Conservation (phyloP, 148 eudicot genomes). For the Cornus kousa region DNA sequence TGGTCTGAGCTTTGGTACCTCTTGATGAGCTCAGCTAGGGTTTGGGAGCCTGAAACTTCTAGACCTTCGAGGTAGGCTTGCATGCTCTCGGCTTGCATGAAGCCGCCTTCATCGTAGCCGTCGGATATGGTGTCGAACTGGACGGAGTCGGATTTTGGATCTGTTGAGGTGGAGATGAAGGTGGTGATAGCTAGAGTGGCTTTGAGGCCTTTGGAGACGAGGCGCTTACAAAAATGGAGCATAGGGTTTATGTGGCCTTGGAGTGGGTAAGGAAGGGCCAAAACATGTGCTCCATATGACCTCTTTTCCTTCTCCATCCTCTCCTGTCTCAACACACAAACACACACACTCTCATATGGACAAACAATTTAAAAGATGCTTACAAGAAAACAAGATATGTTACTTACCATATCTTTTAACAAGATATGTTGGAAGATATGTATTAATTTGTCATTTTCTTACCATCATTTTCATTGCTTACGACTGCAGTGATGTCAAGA, state of each 20-base stretch:
- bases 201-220: conserved; percentile 40
- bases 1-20: conserved; percentile 7
- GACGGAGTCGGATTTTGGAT: conserved; percentile 23
- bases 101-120: conserved; percentile 44
- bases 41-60: conserved; percentile 22
- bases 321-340: neutral
- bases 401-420: no score
- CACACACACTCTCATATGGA: neutral
- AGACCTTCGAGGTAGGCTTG: conserved; percentile 26
- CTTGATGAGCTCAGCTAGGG: conserved; percentile 31
- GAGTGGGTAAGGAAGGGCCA: conserved; percentile 38
- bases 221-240: conserved; percentile 47
- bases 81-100: conserved; percentile 16
- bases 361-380: neutral
- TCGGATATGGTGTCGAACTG: conserved; percentile 44
- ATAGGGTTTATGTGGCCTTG: conserved; percentile 61
- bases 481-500: neutral
- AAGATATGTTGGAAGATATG: neutral
- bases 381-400: no score
- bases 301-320: conserved; percentile 8
- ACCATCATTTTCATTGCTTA: neutral
- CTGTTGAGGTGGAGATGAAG: conserved; percentile 23
- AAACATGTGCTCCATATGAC: conserved; percentile 23
- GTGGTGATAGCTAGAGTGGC: conserved; percentile 43
- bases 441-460: neutral